Conservation (phyloP, 192 early-diverging fungal genomes). For the Podila clonocystis region DNA sequence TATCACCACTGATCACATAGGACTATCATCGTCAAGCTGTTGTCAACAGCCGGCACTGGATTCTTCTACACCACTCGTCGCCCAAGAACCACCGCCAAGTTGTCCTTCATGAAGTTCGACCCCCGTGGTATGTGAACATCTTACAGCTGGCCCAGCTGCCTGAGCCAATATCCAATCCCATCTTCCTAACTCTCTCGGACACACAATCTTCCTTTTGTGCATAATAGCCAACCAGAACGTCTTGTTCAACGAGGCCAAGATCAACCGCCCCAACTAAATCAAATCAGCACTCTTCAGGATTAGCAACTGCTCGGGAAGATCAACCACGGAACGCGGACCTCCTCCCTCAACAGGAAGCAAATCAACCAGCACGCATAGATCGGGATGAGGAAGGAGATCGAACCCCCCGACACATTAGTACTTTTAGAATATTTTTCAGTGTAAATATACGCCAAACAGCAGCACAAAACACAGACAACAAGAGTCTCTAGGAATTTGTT, state of each 20-base stretch:
- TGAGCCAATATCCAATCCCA: not conserved
- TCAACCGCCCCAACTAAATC: conserved; percentile 61
- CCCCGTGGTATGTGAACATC: conserved; percentile 70
- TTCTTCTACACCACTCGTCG: conserved; percentile 89
- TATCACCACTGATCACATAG: conserved; percentile 33
- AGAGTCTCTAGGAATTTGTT: not conserved
- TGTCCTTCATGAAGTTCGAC: conserved; percentile 95
- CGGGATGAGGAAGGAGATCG: too few relatives aligned
- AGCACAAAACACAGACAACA: not conserved
- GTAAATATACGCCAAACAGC: conserved; percentile 7
- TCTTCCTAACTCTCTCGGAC: not conserved
- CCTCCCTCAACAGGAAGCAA: too few relatives aligned
- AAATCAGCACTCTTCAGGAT: conserved; percentile 13
- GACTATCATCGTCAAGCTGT: conserved; percentile 85
- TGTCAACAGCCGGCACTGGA: conserved; percentile 92
- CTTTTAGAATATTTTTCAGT: not conserved
- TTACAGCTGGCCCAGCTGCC: not conserved
- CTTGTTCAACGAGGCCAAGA: conserved; percentile 89
- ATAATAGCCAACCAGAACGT: conserved; percentile 83
- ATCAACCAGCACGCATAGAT: not conserved
- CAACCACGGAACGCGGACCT: not conserved
- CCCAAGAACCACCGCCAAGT: conserved; percentile 80
- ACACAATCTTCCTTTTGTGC: not conserved
- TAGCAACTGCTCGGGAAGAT: too few relatives aligned
- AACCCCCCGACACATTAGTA: too few relatives aligned